These are phyloP conservation scores for Aquilaria malaccensis DNA, from an alignment of 345 rosid genomes.

Conservation along the genomic window DNA sequence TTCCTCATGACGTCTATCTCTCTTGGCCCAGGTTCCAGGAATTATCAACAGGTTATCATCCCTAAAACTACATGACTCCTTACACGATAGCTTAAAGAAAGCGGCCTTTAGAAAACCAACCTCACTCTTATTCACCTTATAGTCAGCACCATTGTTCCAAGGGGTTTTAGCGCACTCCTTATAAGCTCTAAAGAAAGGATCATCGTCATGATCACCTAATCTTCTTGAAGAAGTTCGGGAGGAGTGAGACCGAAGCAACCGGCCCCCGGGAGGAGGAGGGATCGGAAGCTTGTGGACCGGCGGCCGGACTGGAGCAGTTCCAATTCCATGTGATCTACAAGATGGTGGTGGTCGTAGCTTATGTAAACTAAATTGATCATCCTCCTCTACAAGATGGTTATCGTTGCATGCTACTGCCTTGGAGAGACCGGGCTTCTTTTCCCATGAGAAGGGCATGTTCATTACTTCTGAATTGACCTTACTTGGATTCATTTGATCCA, in stretches of 20 bases:
- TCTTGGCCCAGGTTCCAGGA: slow-evolving; percentile 21
- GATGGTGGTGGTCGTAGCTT: too few species aligned
- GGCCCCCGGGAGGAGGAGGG: slow-evolving; percentile 36
- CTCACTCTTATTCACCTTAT: background rate
- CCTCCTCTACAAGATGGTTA: too few species aligned
- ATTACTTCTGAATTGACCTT: too few species aligned
- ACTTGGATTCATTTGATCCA: too few species aligned
- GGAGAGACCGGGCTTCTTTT: slow-evolving; percentile 1
- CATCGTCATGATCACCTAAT: slow-evolving; percentile 20
- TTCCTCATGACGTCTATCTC: background rate
- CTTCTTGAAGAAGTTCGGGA: slow-evolving; percentile 18
- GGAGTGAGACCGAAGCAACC: slow-evolving; percentile 18
- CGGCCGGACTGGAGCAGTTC: too few species aligned
- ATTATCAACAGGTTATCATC: slow-evolving; percentile 29
- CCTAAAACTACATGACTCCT: slow-evolving; percentile 28
- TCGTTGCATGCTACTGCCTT: too few species aligned
- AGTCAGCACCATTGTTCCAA: slow-evolving; percentile 4
- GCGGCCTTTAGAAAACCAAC: slow-evolving; percentile 10
- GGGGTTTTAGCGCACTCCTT: slow-evolving; percentile 34
- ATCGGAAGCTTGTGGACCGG: slow-evolving; percentile 15
- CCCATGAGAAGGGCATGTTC: slow-evolving; percentile 6
- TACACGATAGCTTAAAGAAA: slow-evolving; percentile 20
- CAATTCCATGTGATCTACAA: too few species aligned
- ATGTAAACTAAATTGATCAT: too few species aligned
- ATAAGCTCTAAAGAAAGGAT: slow-evolving; percentile 48